Conservation (phyloP, 345 rosid species). For the Eucalyptus curtisii region DNA sequence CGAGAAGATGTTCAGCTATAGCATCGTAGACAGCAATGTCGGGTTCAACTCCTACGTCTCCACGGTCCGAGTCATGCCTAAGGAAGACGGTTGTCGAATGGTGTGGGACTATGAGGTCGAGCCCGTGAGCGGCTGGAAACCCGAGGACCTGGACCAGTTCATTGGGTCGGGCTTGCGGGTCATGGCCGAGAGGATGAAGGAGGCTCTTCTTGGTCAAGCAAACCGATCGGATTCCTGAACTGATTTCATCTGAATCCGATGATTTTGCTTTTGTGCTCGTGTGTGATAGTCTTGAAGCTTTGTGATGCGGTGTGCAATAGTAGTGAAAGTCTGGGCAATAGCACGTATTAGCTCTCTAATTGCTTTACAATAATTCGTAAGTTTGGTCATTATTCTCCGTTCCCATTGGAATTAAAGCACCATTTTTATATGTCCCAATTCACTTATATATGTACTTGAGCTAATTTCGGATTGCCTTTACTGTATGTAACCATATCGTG, state of each 20-base stretch:
- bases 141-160: constrained; percentile 22
- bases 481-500: background rate
- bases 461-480: background rate
- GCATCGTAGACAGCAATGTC: constrained; percentile 24
- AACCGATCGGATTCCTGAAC: background rate
- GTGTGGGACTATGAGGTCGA: constrained; percentile 37
- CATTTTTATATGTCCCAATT: background rate
- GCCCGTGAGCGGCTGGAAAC: constrained; percentile 22
- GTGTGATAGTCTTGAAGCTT: background rate
- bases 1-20: constrained; percentile 7
- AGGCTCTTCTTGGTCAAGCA: constrained; percentile 1
- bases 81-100: constrained; percentile 11
- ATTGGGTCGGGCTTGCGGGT: constrained; percentile 17
- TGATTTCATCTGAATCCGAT: background rate
- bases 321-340: background rate
- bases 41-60: constrained; percentile 25
- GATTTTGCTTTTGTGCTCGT: background rate
- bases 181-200: constrained; percentile 35
- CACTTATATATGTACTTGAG: background rate
- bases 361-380: background rate
- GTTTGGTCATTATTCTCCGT: background rate
- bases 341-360: background rate
- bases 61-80: constrained; percentile 3
- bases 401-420: background rate
- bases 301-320: background rate